Base-by-base conservation (phyloP, 1,284 basidiomycete genomes). In the Naganishia albida region DNA sequence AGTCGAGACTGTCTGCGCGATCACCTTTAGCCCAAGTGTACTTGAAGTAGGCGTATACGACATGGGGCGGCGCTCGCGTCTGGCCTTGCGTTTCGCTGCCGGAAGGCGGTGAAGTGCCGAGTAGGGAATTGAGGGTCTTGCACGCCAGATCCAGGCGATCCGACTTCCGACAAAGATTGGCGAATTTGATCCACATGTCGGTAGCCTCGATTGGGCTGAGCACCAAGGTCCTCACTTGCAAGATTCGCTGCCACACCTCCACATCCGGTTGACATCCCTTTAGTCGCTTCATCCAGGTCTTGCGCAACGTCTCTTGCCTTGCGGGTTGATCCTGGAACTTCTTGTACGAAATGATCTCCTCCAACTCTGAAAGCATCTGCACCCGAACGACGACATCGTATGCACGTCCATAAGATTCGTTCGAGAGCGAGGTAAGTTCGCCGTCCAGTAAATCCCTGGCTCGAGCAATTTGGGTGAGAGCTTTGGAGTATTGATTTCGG, bases 181-280 rank as follows among this genome's bases (percentile, higher is more conserved):
- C 91, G 73, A 93, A 92, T 77, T 91, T 89, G 80, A 93, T 98
- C 95, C 95, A 98, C 85, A 97, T 98, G 63, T 91, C 86, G 59
- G 91, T 93, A 74, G 98, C 94, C 72, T 97, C 93, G 70, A 90
- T 90, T 0, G 96, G 96, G 51, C 87, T 91, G 38, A 98, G 83
- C 25, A 99, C 94, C 56, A 99, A 85, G 0, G 93, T 93, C 66
- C 96, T 87, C 44, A 99, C 93, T 81, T 98, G 95, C 18, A 99
- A 81, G 54, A 99, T 93, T 25, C 95, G 87, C 79, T 99, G 96
- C 96, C 96, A 99, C 3, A 97, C 93, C 78, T 99, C 96, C 20
- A 99, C 96, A 71, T 99, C 96, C 18, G 93, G 91, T 76, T 99
- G 94, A 78, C 95, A 98, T 2, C 94, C 96, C 81, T 93, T 89